Evolutionary conservation across 805 yeast genomes (phyloP).

Genomic region (Starmerella apicola): DNA sequence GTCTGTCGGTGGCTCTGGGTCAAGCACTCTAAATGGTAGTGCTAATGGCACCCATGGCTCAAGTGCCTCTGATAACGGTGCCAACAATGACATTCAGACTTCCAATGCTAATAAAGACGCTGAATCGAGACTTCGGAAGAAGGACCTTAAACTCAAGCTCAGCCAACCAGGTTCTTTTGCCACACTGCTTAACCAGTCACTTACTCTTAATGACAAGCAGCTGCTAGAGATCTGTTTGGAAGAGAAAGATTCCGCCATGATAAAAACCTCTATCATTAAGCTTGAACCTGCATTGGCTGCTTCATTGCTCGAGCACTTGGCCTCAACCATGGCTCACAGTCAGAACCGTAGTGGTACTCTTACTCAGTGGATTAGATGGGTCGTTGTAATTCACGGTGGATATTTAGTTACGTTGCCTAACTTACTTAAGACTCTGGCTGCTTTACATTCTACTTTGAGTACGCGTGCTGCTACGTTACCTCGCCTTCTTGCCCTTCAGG

Average conservation of each 20-base stretch:
- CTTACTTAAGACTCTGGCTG: constrained; percentile 42
- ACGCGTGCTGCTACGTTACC: constrained; percentile 50
- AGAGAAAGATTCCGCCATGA: constrained; percentile 39
- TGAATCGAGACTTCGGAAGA: constrained; percentile 3
- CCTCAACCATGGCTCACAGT: constrained; percentile 39
- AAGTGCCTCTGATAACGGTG: constrained; percentile 16
- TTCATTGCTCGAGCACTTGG: constrained; percentile 36
- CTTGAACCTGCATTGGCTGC: constrained; percentile 36
- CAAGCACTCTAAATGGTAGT: neutral
- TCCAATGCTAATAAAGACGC: constrained; percentile 21
- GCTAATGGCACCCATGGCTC: constrained; percentile 15
- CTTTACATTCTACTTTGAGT: constrained; percentile 45
- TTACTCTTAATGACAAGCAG: constrained; percentile 74
- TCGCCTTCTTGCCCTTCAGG: constrained; percentile 66
- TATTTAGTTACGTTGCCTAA: constrained; percentile 42
- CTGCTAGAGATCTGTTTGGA: constrained; percentile 71
- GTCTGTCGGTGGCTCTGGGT: neutral
- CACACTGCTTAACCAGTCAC: constrained; percentile 75
- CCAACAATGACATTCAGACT: constrained; percentile 7
- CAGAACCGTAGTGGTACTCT: constrained; percentile 41
- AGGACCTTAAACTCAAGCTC: constrained; percentile 32
- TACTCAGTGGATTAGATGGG: constrained; percentile 69
- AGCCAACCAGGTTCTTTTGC: constrained; percentile 66
- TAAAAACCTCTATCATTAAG: constrained; percentile 43
- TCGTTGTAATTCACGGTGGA: constrained; percentile 58